Evolutionary conservation across 805 yeast genomes (phyloP).

Genomic region (Saccharomycopsis lassenensis): DNA sequence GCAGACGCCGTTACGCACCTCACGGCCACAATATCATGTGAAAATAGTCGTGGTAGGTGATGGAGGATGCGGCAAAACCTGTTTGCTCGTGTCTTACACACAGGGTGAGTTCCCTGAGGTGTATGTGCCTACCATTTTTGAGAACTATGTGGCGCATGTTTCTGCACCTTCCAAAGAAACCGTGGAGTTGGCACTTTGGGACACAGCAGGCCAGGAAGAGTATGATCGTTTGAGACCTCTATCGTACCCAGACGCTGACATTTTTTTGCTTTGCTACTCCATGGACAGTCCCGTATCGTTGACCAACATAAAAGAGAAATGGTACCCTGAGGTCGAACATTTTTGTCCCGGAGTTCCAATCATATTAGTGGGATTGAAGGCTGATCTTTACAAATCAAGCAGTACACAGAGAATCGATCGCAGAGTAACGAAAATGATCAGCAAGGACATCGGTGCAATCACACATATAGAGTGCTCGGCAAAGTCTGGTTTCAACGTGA

Average conservation of each 20-base stretch:
- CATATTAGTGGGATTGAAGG: conserved; percentile 71
- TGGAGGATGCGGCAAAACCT: conserved; percentile 87
- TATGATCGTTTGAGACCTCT: conserved; percentile 72
- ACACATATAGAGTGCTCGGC: conserved; percentile 78
- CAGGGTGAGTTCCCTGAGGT: conserved; percentile 59
- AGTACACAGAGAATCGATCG: conserved; percentile 26
- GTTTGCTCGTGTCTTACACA: conserved; percentile 53
- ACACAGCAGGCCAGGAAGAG: conserved; percentile 86
- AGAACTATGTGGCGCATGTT: conserved; percentile 57
- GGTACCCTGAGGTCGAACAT: conserved; percentile 82
- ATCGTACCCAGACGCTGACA: conserved; percentile 68
- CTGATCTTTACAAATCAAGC: conserved; percentile 38
- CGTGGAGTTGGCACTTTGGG: conserved; percentile 75
- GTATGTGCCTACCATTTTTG: conserved; percentile 78
- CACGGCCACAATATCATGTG: conserved; percentile 27
- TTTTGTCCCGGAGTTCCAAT: conserved; percentile 76
- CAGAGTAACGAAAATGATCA: conserved; percentile 41
- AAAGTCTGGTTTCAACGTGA: conserved; percentile 52
- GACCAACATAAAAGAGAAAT: conserved; percentile 62
- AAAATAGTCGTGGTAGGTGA: conserved; percentile 82
- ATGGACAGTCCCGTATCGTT: conserved; percentile 52
- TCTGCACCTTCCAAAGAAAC: conserved; percentile 35
- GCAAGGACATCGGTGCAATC: conserved; percentile 52
- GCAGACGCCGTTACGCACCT: background rate
- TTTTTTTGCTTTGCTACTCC: conserved; percentile 66